Base-by-base conservation (phyloP, 192 early-diverging fungal genomes). In the Entomortierella lignicola region DNA sequence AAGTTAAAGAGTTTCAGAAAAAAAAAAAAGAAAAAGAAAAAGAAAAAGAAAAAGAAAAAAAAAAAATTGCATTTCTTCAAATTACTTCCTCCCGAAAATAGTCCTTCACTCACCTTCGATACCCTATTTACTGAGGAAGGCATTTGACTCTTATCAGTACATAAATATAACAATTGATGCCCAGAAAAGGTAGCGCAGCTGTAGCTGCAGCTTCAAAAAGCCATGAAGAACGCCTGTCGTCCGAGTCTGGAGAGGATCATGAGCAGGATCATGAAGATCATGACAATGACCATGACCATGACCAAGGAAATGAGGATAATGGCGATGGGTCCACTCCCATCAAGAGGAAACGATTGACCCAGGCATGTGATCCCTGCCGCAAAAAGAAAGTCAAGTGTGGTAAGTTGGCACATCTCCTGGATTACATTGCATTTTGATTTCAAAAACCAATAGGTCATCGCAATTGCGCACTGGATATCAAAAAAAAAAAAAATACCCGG, bases 331-430 rank as follows among this genome's bases (percentile, higher is more conserved):
- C 61, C 2, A 30, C 58, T 4, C 55, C 71, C 15, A 50, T 66
- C 15, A 92, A 91, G 67, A 70, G 91, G 31, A 93, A 90, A 63
- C 68, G 92, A 29, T 69, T 90, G 23, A 91, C 89, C 5, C 89
- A 91, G 69, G 92, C 92, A 41, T 93, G 92, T 60, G 91, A 91
- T 54, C 83, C 85, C 5, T 93, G 92, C 63, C 84, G 91, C 60
- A 88, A 89, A 59, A 93, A 94, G 85, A 94, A 94, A 64, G 83
- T 84, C 55, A 82, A 83, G 52, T 85, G 84, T 48, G 74, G 83
- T 81, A 79, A 7, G 66, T 79, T 4, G n/a, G n/a, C n/a, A n/a
- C n/a, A n/a, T n/a, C n/a, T n/a, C n/a, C n/a, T n/a, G n/a, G n/a
- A n/a, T n/a, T n/a, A n/a, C n/a, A n/a, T n/a, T n/a, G n/a, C n/a